A percentile compares a stretch with the other conserved stretches of the same genome.
phyloP scores from a whole-genome alignment of 2,329 filamentous ascomycete species.

The Verticillium dahliae region DNA sequence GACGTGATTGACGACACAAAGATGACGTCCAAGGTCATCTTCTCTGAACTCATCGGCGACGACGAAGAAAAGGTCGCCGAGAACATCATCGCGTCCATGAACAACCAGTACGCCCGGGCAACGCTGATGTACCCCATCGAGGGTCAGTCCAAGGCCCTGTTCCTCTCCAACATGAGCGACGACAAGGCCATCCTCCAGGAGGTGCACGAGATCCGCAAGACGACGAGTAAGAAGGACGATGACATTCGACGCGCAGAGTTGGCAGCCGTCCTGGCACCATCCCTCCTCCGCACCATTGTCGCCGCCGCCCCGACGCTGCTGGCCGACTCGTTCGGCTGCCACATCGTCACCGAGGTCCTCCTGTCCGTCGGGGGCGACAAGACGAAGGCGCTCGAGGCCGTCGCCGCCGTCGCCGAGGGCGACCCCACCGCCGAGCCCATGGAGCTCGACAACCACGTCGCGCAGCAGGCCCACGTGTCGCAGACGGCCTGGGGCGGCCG shows the following conservation, averaged over 20 bases:
- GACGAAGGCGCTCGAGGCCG: constrained; percentile 62
- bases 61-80: constrained; percentile 55
- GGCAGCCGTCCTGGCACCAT: constrained; percentile 64
- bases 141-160: constrained; percentile 53
- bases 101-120: constrained; percentile 57
- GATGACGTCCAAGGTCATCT: constrained; percentile 76
- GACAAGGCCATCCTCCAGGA: constrained; percentile 70
- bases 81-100: constrained; percentile 58
- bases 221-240: constrained; percentile 89
- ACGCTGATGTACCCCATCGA: constrained; percentile 79
- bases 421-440: constrained; percentile 36
- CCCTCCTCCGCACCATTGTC: constrained; percentile 67
- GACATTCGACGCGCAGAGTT: constrained; percentile 71
- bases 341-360: constrained; percentile 77
- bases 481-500: constrained; percentile 61
- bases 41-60: constrained; percentile 77
- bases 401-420: constrained; percentile 57
- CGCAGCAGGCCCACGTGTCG: constrained; percentile 43
- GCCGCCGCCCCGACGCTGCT: constrained; percentile 62
- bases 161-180: constrained; percentile 53
- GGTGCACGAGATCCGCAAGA: constrained; percentile 69
- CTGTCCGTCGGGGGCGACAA: constrained; percentile 73
- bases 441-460: constrained; percentile 14
- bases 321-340: constrained; percentile 74
- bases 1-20: constrained; percentile 95